Base-by-base conservation (phyloP, 352 stramenopile genomes). In the Plasmopara muralis region DNA sequence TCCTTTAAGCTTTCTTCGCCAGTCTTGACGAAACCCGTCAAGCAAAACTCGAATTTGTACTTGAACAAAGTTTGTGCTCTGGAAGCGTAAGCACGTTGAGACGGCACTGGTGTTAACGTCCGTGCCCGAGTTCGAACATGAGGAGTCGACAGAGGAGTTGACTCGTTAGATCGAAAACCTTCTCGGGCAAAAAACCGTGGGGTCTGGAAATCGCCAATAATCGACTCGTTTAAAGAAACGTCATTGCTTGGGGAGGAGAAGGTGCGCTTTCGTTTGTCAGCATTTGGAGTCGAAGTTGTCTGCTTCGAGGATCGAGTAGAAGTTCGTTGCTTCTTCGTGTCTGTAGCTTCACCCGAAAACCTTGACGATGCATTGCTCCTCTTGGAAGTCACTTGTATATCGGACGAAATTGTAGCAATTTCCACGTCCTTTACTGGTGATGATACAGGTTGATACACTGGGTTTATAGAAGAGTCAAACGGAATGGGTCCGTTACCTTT, bases 31-130 rank as follows among this genome's bases (percentile, higher is more conserved):
- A 91, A 91, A 0, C 80, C 80, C 0, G 80, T 87, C 51, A 91
- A 52, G 33, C 77, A 86, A 60, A 91, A 91, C 44, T 87, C 70
- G 33, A 79, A 84, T 31, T 84, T 86, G 55, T 73, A 73, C 66
- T 80, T 85, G 43, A 90, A 88, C 10, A 88, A 48, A 8, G 73
- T 78, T 44, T 69, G 74, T 18, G 69, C 72, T 16, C 75, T 68
- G 9, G 80, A 82, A 5, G 45, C 46, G 9, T 85, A 84, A 6
- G 57, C 39, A n/a, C 72, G 64, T 2, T 70, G 69, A 18, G 68
- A 59, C n/a, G 77, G 76, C 1, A 85, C 50, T 10, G 76, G 65
- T 4, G 77, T 84, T 20, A 83, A 30, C 6, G 65, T 64, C 25
- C 67, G 70, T 20, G 68, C 57, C 35, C 77, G 76, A 10, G 68